Evolutionary conservation across 2,329 filamentous ascomycete genomes (phyloP).

Genomic region (Aureobasidium sp.): DNA sequence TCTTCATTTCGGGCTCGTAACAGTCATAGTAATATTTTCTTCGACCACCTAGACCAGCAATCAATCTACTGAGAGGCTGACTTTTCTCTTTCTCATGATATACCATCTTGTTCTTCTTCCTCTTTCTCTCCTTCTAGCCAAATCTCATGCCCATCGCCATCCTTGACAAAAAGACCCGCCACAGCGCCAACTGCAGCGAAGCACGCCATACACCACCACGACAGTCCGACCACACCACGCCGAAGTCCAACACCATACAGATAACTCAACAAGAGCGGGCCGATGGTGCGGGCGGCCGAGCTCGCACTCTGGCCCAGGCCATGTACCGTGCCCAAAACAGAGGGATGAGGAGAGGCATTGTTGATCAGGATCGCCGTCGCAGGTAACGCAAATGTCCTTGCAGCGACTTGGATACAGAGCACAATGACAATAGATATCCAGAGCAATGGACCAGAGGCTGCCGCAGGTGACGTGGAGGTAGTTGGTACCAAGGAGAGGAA

Average conservation of each 20-base stretch:
- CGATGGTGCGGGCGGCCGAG: constrained; percentile 48
- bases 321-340: constrained; percentile 52
- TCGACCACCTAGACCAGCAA: background rate
- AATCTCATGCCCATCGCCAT: constrained; percentile 58
- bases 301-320: constrained; percentile 52
- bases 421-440: constrained; percentile 39
- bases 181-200: constrained; percentile 51
- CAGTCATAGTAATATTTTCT: background rate
- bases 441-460: constrained; percentile 34
- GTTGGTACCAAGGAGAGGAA: constrained; percentile 39
- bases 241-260: constrained; percentile 47
- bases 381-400: constrained; percentile 48
- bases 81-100: background rate
- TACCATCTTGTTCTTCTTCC: constrained; percentile 11
- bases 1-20: background rate
- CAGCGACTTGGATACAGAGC: constrained; percentile 39
- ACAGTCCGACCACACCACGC: constrained; percentile 47
- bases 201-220: constrained; percentile 51
- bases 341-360: constrained; percentile 52
- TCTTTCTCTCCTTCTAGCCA: constrained; percentile 42
- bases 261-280: constrained; percentile 48
- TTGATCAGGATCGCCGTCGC: constrained; percentile 54
- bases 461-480: constrained; percentile 31
- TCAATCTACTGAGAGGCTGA: background rate
- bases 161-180: constrained; percentile 53